These are phyloP conservation scores for Fusarium illudens DNA, from an alignment of 2,329 filamentous ascomycete species.

Conservation along the genomic window DNA sequence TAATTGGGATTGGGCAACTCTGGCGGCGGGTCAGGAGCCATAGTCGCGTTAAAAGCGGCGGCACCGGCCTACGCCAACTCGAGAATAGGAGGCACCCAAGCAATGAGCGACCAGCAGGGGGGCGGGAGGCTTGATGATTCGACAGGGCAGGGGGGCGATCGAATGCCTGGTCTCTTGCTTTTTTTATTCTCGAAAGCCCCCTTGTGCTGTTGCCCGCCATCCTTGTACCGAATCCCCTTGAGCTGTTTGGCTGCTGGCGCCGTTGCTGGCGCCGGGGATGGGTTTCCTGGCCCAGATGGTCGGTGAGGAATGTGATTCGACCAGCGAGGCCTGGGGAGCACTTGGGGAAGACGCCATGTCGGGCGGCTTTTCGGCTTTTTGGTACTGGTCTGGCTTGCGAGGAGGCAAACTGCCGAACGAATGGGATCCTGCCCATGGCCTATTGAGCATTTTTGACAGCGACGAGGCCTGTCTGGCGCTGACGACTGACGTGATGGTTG, in stretches of 20 bases:
- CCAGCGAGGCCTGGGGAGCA: slow-evolving; percentile 23
- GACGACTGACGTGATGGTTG: slow-evolving; percentile 27
- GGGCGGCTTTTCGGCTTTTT: slow-evolving; percentile 27
- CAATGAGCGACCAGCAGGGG: slow-evolving; percentile 15
- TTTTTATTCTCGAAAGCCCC: slow-evolving; percentile 40
- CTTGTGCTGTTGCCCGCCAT: slow-evolving; percentile 29
- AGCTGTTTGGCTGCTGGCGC: slow-evolving; percentile 37
- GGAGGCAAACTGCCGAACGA: slow-evolving; percentile 39
- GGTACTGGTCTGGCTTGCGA: slow-evolving; percentile 30
- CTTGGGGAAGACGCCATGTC: slow-evolving; percentile 21
- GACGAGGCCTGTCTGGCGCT: slow-evolving; percentile 30
- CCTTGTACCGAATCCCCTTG: slow-evolving; percentile 29
- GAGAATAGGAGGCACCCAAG: slow-evolving; percentile 19
- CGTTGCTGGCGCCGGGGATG: slow-evolving; percentile 40
- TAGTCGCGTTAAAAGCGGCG: slow-evolving; percentile 42
- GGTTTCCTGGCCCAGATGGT: slow-evolving; percentile 42
- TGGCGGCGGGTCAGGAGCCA: slow-evolving; percentile 25
- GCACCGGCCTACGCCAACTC: slow-evolving; percentile 33
- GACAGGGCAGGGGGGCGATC: slow-evolving; percentile 18
- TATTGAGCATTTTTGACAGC: slow-evolving; percentile 25
- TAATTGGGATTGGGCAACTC: slow-evolving; percentile 36
- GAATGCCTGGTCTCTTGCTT: slow-evolving; percentile 31
- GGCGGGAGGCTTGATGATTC: slow-evolving; percentile 30
- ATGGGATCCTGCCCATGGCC: slow-evolving; percentile 31
- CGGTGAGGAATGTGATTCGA: slow-evolving; percentile 45